Evolutionary conservation across 257 asterid genomes (phyloP), one percentile per base, ranked within the genome.

Genomic region (Ilex asprella): DNA sequence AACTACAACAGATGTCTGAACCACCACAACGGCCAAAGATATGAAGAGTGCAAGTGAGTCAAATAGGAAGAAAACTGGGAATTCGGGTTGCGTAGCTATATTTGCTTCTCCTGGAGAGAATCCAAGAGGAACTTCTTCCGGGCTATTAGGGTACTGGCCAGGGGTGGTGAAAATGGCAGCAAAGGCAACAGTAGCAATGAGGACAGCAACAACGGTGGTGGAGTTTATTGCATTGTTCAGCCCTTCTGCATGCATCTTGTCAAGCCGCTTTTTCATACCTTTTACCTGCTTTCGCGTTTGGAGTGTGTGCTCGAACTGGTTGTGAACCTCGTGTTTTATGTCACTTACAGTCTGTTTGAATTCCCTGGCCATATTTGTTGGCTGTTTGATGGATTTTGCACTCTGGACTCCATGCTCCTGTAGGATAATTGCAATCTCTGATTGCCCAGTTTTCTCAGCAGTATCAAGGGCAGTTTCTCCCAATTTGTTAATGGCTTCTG

Each of bases 141-240:
- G 75, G 27, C 75, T 31, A 31, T 85, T 87, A 2, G 43, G 74
- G 31, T 83, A 85, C 61, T 85, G 91, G 14, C 89, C 94, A 2
- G 94, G 96, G 9, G 81, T 84, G 6, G 76, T 81, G 60, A 73
- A 87, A 66, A 88, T 88, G 69, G 96, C 94, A 0, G 96, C 94
- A 56, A 81, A 88, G 3, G 96, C 79, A 2, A 88, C 94, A 0
- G 91, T 88, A 39, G 96, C 96, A 3, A 88, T 88, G 16, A 88
- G 81, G n/a, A 87, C 89, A 0, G 94, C 91, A 0, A 81, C 96
- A n/a, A 88, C 80, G 0, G 96, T 87, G 1, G 96, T 83, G 50
- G 94, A 87, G 12, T 88, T 87, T 60, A 85, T 87, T 0, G 96
- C 94, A 1, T 88, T 85, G 75, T 88, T 88, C 3, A 88, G 84